Evolutionary conservation across 1,139 yeast species (phyloP), one percentile per base, ranked within the genome.

Genomic region (Suhomyces bolitotheri): DNA sequence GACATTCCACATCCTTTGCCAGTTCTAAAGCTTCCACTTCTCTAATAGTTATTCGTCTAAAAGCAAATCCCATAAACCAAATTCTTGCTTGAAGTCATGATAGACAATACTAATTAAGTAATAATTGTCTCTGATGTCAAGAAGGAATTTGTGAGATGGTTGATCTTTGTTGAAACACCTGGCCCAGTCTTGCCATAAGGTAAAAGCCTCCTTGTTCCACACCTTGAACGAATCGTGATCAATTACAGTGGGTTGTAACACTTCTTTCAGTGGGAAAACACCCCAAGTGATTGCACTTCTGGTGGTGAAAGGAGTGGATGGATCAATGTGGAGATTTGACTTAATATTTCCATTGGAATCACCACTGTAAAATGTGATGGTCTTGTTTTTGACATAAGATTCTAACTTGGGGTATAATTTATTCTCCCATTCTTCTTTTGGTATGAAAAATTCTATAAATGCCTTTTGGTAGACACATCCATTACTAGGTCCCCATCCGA

Each of bases 391-490:
- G 16, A 76, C 63, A 31, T 64, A 60, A 3, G 54, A 49, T 31
- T 73, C 67, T 34, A 89, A 62, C 43, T 66, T 73, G 3, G 80
- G 79, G 38, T 72, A 68, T 34, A 89, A 53, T 22, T 58, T 58
- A 4, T 55, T 44, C 23, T 73, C 66, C 96, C 97, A 92, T 34
- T 77, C 30, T 39, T 62, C 55, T 30, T 79, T 79, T 41, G 90
- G 89, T 35, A 89, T 72, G 51, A 90, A 69, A 45, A 90, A 79
- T 58, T 90, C 98, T 45, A 90, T 66, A 57, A 88, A 90, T 51
- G 92, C 95, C 59, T 90, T 90, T 61, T 92, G 97, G 64, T 86
- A 90, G 35, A 90, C 95, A 54, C 80, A 84, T 4, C 97, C 97
- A 55, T 86, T 80, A 42, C 75, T 71, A 26, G 98, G 98, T 21